These are phyloP conservation scores for Herpotrichia juniperi DNA, from an alignment of 2,329 filamentous ascomycete genomes.

Conservation along the genomic window DNA sequence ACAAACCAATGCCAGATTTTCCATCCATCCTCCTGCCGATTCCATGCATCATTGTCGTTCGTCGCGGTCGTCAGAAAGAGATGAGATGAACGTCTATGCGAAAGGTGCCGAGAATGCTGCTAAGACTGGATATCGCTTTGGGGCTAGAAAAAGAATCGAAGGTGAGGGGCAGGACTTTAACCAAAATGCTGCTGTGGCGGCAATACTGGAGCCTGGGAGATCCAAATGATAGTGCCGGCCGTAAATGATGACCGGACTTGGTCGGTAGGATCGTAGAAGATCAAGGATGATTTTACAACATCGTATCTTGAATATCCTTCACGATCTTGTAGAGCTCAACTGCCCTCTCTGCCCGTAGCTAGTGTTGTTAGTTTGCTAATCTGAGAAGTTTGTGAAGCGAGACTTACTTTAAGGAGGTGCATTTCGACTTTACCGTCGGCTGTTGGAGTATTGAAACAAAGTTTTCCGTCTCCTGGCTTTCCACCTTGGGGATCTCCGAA, in stretches of 20 bases:
- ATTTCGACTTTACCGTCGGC: slow-evolving; percentile 58
- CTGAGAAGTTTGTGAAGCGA: too few relatives aligned
- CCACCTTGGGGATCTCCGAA: slow-evolving; percentile 69
- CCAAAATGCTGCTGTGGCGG: not conserved
- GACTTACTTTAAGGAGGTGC: slow-evolving; percentile 62
- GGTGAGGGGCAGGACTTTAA: not conserved
- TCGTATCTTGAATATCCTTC: slow-evolving; percentile 2
- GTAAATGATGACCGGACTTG: not conserved
- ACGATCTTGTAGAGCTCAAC: slow-evolving; percentile 12
- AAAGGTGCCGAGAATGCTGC: not conserved
- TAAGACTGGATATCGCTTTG: not conserved
- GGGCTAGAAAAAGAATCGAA: not conserved
- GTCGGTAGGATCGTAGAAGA: not conserved
- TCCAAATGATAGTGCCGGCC: slow-evolving; percentile 1
- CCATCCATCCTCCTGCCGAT: not conserved
- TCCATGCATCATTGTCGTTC: slow-evolving; percentile 2
- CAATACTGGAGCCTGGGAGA: not conserved
- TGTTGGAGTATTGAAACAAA: slow-evolving; percentile 67
- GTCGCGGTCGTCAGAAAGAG: not conserved
- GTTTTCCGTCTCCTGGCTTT: slow-evolving; percentile 73
- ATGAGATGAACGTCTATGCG: slow-evolving; percentile 1
- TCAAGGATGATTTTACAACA: not conserved
- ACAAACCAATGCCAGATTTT: not conserved
- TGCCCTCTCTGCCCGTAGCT: slow-evolving; percentile 18
- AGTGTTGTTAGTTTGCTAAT: slow-evolving; percentile 6